Evolutionary conservation across 2,329 filamentous ascomycete genomes (phyloP).

Genomic region (Hirsutella minnesotensis): DNA sequence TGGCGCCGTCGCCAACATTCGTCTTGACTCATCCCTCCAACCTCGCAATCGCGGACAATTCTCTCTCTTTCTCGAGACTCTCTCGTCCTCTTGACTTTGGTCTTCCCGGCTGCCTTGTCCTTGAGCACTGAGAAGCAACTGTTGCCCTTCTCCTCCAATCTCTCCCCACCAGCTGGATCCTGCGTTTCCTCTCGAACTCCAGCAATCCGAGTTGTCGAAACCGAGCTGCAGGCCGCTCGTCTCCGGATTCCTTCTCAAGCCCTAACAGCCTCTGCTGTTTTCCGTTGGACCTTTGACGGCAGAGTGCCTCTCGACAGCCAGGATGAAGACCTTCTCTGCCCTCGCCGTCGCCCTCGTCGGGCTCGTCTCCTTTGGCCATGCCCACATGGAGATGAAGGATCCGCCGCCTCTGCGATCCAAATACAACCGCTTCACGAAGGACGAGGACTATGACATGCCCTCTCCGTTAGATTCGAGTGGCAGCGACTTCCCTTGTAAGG

Average conservation of each 20-base stretch:
- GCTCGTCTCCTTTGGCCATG: constrained; percentile 30
- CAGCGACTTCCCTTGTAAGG: constrained; percentile 67
- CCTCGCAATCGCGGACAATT: not conserved
- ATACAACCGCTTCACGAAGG: constrained; percentile 33
- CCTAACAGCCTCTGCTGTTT: too few species aligned
- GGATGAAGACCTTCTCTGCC: constrained; percentile 28
- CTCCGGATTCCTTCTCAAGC: too few species aligned
- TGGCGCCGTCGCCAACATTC: not conserved
- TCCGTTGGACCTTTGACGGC: not conserved
- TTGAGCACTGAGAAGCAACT: too few species aligned
- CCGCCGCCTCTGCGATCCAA: constrained; percentile 42
- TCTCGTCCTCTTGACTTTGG: not conserved
- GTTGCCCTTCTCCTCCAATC: too few species aligned
- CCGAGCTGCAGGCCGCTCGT: too few species aligned
- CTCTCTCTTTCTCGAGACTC: not conserved
- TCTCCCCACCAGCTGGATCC: too few species aligned
- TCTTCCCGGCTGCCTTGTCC: too few species aligned
- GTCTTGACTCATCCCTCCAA: not conserved
- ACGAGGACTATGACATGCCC: constrained; percentile 62
- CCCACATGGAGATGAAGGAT: constrained; percentile 44
- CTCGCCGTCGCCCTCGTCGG: constrained; percentile 28
- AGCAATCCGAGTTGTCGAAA: too few species aligned
- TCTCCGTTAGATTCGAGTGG: constrained; percentile 49
- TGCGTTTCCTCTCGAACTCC: too few species aligned
- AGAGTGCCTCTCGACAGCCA: constrained; percentile 7